These are phyloP conservation scores for Backusella psychrophila DNA, from an alignment of 192 early-diverging fungal genomes.

Conservation along the genomic window DNA sequence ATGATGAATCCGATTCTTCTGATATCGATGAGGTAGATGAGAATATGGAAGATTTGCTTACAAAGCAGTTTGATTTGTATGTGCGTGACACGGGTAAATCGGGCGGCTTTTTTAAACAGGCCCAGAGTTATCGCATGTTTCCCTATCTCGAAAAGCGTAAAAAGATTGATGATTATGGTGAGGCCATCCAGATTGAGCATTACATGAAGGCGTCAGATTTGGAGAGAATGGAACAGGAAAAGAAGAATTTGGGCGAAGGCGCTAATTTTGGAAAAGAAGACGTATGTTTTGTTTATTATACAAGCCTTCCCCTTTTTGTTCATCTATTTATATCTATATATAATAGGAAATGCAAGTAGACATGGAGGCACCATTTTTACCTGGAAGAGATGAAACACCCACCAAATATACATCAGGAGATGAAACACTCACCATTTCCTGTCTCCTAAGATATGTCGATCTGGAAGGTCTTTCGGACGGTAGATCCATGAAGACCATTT, in stretches of 20 bases:
- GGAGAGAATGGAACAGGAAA: slow-evolving; percentile 61
- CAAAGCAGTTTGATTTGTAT: slow-evolving; percentile 76
- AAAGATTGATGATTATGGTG: slow-evolving; percentile 85
- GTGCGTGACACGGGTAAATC: slow-evolving; percentile 73
- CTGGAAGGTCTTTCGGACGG: slow-evolving; percentile 91
- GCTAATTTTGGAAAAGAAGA: slow-evolving; percentile 27
- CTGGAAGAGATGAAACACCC: slow-evolving; percentile 64
- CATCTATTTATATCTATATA: background rate
- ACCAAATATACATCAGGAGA: slow-evolving; percentile 75
- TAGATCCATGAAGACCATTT: slow-evolving; percentile 80
- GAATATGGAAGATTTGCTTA: slow-evolving; percentile 48
- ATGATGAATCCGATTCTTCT: slow-evolving; percentile 64
- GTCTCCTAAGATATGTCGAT: slow-evolving; percentile 83
- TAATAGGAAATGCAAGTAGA: slow-evolving; percentile 41
- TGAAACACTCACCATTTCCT: slow-evolving; percentile 59
- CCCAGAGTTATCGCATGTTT: slow-evolving; percentile 84
- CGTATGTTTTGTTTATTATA: slow-evolving; percentile 30
- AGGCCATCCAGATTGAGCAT: slow-evolving; percentile 33
- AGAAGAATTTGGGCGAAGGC: slow-evolving; percentile 21
- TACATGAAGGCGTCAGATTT: slow-evolving; percentile 31
- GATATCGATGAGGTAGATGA: slow-evolving; percentile 56
- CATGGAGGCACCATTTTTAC: slow-evolving; percentile 38
- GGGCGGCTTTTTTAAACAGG: slow-evolving; percentile 75
- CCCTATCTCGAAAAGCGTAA: slow-evolving; percentile 81
- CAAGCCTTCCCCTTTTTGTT: slow-evolving; percentile 31